Base-by-base conservation (phyloP, 1,284 basidiomycete species). In the Vanrija sp. region DNA sequence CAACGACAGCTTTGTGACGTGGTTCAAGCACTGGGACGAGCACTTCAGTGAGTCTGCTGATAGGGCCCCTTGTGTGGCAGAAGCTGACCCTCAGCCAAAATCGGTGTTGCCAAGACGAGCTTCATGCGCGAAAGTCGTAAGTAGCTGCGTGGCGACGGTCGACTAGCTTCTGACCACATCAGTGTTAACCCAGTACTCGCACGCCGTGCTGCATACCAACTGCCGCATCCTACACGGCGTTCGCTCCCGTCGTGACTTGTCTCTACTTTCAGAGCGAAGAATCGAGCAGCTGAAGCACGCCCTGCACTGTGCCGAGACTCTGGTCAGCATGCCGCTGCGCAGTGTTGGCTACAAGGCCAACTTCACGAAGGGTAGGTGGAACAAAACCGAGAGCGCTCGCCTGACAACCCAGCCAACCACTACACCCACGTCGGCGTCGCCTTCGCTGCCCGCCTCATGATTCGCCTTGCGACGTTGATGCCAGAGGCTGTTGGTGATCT, bases 1-100 rank as follows among this genome's bases (percentile, higher is more conserved):
- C 26, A 74, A 77, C 42, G 56, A 64, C 23, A 55, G 60, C 12
- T 66, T 69, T 19, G 60, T 62, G 1, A 50, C 60, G 25, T 78
- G 76, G 75, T 69, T 63, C 46, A 54, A 64, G 14, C 67, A 76
- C 48, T 78, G 76, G 76, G 71, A 75, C 42, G 54, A 51, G 0
- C 71, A 66, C 44, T 72, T 64, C 49, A 57, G 65, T 62, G 42
- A 29, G 62, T 56, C 28, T 16, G 18, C 34, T 34, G 8, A 29
- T 34, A 5, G 14, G 12, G 34, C 9, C 12, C 34, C 9, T 12
- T 21, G 5, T 25, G 12, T n/a, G 7, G 9, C n/a, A 19, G 7
- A 28, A 28, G 38, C 54, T 52, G 34, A 48, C 54, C 14, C n/a
- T 42, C 38, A 57, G 58, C 45, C 28, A 38, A 38, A 18, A 16